Percentiles rank a stretch among this genome's conserved stretches.
phyloP scores from a whole-genome alignment of 441 rosid genomes.

The Pelargonium cotyledonis region DNA sequence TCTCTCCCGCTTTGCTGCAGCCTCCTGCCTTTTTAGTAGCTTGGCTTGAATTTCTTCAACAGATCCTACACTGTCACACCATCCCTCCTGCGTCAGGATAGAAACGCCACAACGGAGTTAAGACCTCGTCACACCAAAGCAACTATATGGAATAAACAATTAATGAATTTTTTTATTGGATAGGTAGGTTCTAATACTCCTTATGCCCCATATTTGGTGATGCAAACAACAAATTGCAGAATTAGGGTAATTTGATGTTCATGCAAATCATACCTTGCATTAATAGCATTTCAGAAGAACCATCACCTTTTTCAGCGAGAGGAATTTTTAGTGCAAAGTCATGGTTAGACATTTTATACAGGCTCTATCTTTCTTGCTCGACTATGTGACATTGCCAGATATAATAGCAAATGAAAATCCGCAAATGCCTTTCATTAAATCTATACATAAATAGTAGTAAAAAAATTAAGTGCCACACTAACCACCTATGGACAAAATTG shows the following conservation, averaged over 20 bases:
- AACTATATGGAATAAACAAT: neutral
- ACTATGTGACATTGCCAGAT: neutral
- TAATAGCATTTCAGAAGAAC: neutral
- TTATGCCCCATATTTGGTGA: neutral
- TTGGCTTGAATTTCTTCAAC: conserved; percentile 92
- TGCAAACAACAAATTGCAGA: neutral
- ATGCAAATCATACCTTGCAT: neutral
- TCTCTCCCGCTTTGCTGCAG: conserved; percentile 98
- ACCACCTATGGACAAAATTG: too few relatives aligned
- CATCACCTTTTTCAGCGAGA: neutral
- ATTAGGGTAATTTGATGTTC: neutral
- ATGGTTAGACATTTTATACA: neutral
- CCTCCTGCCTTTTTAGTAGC: conserved; percentile 85
- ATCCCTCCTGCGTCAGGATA: conserved; percentile 63
- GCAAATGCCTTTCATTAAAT: too few relatives aligned
- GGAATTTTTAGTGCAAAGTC: neutral
- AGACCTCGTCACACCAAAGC: neutral
- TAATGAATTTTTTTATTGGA: neutral
- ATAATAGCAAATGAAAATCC: neutral
- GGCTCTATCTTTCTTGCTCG: neutral
- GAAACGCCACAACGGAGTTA: conserved; percentile 15
- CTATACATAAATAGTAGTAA: too few relatives aligned
- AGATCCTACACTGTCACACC: conserved; percentile 95
- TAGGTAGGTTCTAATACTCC: neutral
- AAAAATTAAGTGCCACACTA: too few relatives aligned